phyloP scores from a whole-genome alignment of 1,284 basidiomycete genomes.

The Irpex sp. region DNA sequence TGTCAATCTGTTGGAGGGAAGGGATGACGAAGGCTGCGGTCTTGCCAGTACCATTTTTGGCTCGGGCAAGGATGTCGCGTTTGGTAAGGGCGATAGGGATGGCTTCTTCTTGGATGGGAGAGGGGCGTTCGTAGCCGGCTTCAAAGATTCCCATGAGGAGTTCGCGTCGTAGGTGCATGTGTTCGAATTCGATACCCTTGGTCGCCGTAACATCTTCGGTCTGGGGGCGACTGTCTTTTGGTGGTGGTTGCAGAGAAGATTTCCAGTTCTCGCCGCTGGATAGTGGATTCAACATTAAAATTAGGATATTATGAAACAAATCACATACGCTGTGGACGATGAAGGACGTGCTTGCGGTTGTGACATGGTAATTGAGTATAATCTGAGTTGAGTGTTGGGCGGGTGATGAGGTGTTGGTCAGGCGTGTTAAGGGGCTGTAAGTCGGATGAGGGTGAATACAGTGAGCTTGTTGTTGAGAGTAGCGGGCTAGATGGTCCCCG shows the following conservation, averaged over 20 bases:
- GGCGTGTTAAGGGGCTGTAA: background rate
- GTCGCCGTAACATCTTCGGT: conserved; percentile 94
- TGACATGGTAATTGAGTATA: conserved; percentile 28
- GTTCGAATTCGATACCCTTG: conserved; percentile 89
- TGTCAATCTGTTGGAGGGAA: conserved; percentile 89
- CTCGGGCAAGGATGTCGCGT: conserved; percentile 89
- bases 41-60: conserved; percentile 92
- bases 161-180: conserved; percentile 61
- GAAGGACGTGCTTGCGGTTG: conserved; percentile 37
- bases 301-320: background rate
- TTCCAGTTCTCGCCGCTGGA: conserved; percentile 52
- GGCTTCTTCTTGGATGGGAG: conserved; percentile 98
- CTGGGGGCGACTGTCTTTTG: conserved; percentile 89
- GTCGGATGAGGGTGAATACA: background rate
- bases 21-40: conserved; percentile 99
- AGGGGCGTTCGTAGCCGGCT: conserved; percentile 95
- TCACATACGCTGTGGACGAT: conserved; percentile 38
- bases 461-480: background rate
- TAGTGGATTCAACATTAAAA: conserved; percentile 1
- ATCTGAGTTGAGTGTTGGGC: background rate
- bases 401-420: background rate
- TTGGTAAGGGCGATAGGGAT: conserved; percentile 86
- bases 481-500: background rate
- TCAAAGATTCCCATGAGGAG: conserved; percentile 89
- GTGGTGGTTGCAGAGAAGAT: conserved; percentile 74